A percentile compares a stretch with the other conserved stretches of the same genome.
phyloP scores from a whole-genome alignment of 805 yeast genomes.

The Zygosaccharomyces bisporus region DNA sequence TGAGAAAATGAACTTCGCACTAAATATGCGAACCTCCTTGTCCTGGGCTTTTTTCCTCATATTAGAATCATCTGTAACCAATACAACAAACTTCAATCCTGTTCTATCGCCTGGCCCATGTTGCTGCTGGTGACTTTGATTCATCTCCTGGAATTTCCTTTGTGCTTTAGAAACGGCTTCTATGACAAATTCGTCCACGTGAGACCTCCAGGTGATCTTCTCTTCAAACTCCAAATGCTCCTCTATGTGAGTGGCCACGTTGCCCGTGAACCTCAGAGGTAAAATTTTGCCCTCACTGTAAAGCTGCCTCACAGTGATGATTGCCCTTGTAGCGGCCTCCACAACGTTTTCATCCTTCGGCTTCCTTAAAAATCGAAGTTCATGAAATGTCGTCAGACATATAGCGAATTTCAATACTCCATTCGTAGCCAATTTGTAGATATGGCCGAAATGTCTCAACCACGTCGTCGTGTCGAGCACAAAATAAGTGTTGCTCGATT shows the following conservation, averaged over 20 bases:
- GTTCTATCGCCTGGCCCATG: conserved; percentile 23
- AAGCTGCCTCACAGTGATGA: conserved; percentile 64
- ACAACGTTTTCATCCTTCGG: conserved; percentile 70
- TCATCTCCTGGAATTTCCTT: conserved; percentile 22
- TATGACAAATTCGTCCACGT: conserved; percentile 63
- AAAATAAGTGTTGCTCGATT: conserved; percentile 50
- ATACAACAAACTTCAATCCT: conserved; percentile 51
- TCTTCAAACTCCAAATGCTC: conserved; percentile 70
- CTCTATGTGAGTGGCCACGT: conserved; percentile 59
- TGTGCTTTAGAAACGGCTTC: conserved; percentile 46
- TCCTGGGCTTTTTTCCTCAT: conserved; percentile 58
- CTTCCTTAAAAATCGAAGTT: conserved; percentile 61
- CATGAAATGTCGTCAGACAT: conserved; percentile 74
- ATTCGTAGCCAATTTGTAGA: conserved; percentile 62
- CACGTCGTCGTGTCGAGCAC: conserved; percentile 73
- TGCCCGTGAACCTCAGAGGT: conserved; percentile 64
- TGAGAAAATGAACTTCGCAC: conserved; percentile 35
- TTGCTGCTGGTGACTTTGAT: conserved; percentile 12
- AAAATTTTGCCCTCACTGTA: conserved; percentile 51
- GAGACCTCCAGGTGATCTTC: conserved; percentile 64
- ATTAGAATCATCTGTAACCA: conserved; percentile 71
- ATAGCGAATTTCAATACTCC: conserved; percentile 56
- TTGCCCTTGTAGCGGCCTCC: conserved; percentile 77
- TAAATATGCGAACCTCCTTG: conserved; percentile 32
- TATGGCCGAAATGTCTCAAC: conserved; percentile 72